Base-by-base conservation (phyloP, 1,284 basidiomycete species). In the Erythrobasidium hasegawianum region DNA sequence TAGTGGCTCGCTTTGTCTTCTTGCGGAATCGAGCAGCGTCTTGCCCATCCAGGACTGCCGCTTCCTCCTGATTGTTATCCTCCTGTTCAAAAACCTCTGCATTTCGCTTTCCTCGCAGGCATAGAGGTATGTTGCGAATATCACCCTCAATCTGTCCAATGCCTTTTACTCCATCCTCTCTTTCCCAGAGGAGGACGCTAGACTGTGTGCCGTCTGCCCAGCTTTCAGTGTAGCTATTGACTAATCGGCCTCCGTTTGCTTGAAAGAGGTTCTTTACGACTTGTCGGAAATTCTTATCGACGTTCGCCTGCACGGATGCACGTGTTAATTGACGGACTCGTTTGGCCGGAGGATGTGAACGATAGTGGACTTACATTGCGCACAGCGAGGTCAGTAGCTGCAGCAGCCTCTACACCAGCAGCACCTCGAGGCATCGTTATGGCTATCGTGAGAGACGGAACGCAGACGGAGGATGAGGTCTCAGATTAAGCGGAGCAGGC, bases 151-250 rank as follows among this genome's bases (percentile, higher is more conserved):
- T 47, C 43, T 47, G 43, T 18, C n/a, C 22, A 14, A 47, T n/a
- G n/a, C n/a, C 43, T 24, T 24, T 47, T 14, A 47, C 43, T n/a
- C 43, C 43, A 24, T 47, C 22, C 16, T 5, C n/a, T 5, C 43
- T 5, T 16, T 47, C 43, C n/a, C 43, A 47, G 8, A 47, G 22
- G 7, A 47, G n/a, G 43, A 47, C 43, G 43, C n/a, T 47, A 47
- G 16, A 18, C 14, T 47, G 43, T 7, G 43, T 47, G 4, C 43
- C 43, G 14, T 47, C 43, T 24, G 43, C 16, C n/a, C 43, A 18
- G 16, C n/a, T 47, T 14, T 47, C n/a, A 14, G 43, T 47, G 43
- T 47, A 47, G n/a, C n/a, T 47, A 14, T 47, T 47, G 43, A 47
- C 16, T 5, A 47, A 8, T 24, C 22, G 5, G 14, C 43, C 43